Evolutionary conservation across 1,139 yeast species (phyloP), one percentile per base, ranked within the genome.

Genomic region (Zygosaccharomyces pseudobailii): DNA sequence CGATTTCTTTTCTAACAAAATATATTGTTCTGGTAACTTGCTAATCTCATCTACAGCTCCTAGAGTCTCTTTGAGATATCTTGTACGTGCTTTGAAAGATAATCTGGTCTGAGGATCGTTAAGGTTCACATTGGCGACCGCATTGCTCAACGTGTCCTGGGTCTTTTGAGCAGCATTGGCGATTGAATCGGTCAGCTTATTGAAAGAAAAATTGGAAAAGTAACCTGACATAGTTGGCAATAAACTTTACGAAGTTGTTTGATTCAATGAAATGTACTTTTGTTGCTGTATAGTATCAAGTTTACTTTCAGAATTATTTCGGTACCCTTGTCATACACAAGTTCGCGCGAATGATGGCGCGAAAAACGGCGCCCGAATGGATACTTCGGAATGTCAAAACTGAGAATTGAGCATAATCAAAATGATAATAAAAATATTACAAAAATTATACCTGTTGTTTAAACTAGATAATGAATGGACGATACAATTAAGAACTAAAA

Each of bases 11-110:
- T 85, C 94, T 57, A 86, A 71, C 50, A 76, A 74, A 52, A 79
- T 73, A 66, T 86, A 86, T 55, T 84, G 89, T 41, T 77, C 76
- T 34, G 95, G 95, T 48, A 85, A 72, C 62, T 84, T 87, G 53
- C 86, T 78, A 44, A 75, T 75, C 53, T 84, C 90, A 53, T 82
- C 86, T 50, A 76, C 77, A 42, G 82, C 74, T 32, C 90, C 92
- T 50, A 84, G 76, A 56, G 71, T 76, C 66, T 85, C 94, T 63
- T 84, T 90, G 31, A 84, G 50, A 39, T 57, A 58, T 42, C 65
- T 58, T 20, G 61, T 59, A 22, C 59, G 61, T 22, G 64, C 56
- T 42, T 56, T 56, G n/a, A 64, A 46, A 4, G 64, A 57, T 40
- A 64, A 46, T 36, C 54, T 58, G 4, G 65, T 58, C 33, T 62